Evolutionary conservation across 1,139 yeast species (phyloP), one percentile per base, ranked within the genome.

Genomic region (Debaryomyces subglobosus): DNA sequence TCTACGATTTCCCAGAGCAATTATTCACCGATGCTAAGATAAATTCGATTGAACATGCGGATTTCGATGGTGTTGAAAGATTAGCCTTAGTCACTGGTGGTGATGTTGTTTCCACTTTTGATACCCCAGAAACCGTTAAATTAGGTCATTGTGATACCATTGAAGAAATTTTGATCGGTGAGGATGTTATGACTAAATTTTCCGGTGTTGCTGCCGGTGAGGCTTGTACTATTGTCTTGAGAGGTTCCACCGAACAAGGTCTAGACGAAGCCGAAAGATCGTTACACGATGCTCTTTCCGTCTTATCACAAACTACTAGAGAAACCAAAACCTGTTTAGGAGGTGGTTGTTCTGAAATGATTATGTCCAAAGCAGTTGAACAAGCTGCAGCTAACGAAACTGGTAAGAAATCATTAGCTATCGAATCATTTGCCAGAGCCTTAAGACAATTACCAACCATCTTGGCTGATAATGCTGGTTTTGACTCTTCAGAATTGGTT

Each of bases 301-400:
- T 94, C 12, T 78, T 94, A 50, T 90, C 97, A 1, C 99, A 95
- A 72, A 94, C 99, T 13, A 94, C 97, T 1, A 84, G 78, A 58
- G 97, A 91, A 62, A 89, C 98, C n/a, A 84, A 92, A 67, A 91
- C 97, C 2, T 95, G 95, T 34, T 79, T 94, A 43, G 99, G 99
- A 49, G 99, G 97, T 56, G 99, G 99, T 24, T 92, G 97, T 65
- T 85, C 97, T 4, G 99, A 94, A 71, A 92, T 94, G 97, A 78
- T 90, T 60, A 94, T 94, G 99, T 88, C 97, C 10, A 90, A 89
- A 69, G 97, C 99, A 5, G 98, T 94, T 33, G 99, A 95, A 59
- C 91, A 89, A 55, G 89, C 86, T 44, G 97, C 98, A 23, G 96
- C 95, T 61, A 91, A 89, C 63, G 94, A 87, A 58, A 86, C 89